Base-by-base conservation (phyloP, 331 rosid genomes). In the Dryas integrifolia region DNA sequence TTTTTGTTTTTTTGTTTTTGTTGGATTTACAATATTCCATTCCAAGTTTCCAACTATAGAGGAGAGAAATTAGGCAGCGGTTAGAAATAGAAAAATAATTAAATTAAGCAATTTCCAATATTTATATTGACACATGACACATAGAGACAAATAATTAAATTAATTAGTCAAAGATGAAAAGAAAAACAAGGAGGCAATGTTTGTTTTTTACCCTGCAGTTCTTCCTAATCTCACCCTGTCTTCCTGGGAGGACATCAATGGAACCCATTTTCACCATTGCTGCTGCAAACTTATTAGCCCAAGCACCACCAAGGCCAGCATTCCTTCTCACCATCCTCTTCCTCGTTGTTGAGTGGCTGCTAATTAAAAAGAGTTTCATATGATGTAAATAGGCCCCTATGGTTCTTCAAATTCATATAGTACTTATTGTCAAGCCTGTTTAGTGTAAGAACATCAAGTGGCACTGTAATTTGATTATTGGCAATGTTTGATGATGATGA, bases 191-290 rank as follows among this genome's bases (percentile, higher is more conserved):
- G 24, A 21, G 24, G 24, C 24, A 21, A 21, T 21, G 24, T 0
- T 21, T 21, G 0, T 21, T 21, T 21, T 21, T 21, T 21, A 72
- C 56, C 62, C 70, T 41, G 51, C 82, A 83, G 7, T 76, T 58
- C 11, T 46, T 82, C 62, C 84, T 81, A 12, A 81, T 81, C 77
- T 81, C 86, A n/a, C 88, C 86, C 3, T 46, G 72, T 3, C 15
- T 59, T 52, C 80, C 88, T 0, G 73, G 79, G 35, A 84, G 77
- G 12, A 76, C 80, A 5, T 79, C 84, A 76, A 84, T 64, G 18
- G 52, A 67, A 1, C 88, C 85, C 86, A 78, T 85, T 41, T 78
- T 81, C 55, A 78, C 84, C 86, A 85, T 79, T 7, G 86, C 84
- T 16, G 69, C 60, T 2, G 76, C 81, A 56, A 84, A 84, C 74